Evolutionary conservation across 1,284 basidiomycete species (phyloP), one percentile per base, ranked within the genome.

Genomic region (Trametes sp.): DNA sequence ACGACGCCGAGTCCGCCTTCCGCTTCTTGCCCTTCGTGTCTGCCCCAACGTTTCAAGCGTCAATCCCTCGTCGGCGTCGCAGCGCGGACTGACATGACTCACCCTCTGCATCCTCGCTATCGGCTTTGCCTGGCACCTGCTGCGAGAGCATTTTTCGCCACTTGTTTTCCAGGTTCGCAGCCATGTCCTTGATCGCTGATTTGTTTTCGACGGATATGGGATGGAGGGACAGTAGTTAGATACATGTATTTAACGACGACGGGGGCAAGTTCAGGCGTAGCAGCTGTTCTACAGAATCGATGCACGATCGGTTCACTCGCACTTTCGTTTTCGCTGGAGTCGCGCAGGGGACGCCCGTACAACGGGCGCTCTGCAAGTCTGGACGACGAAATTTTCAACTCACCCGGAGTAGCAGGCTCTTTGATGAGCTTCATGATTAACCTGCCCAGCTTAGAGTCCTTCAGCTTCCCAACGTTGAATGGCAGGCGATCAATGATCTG

Each of bases 151-250:
- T 77, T 67, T 81, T 79, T 66, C 89, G 86, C 92, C 92, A 94
- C 80, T 87, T 87, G 73, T 84, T 86, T 79, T 92, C 90, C 79
- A 94, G 81, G 79, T 92, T 93, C 74, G 85, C 85, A 72, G 92
- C 92, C 89, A 94, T 91, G 80, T 94, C 92, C 87, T 92, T 91
- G 88, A 93, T 87, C 78, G 92, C 92, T 93, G 81, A 65, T 65
- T 52, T 67, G 51, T 45, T 36, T 63, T 64, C 51, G 60, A 64
- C 51, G 70, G 68, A 76, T 72, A 73, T 72, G 72, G n/a, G 54
- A 73, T 72, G 72, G 53, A 62, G 62, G 54, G 54, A 58, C 45
- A 58, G 56, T 72, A 78, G 87, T 90, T 87, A 90, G 89, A 90
- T 90, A 89, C 85, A 88, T 86, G 77, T 77, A 80, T 48, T 69